Evolutionary conservation across 2,329 filamentous ascomycete species (phyloP).

Genomic region (Ophiostoma ulmi): DNA sequence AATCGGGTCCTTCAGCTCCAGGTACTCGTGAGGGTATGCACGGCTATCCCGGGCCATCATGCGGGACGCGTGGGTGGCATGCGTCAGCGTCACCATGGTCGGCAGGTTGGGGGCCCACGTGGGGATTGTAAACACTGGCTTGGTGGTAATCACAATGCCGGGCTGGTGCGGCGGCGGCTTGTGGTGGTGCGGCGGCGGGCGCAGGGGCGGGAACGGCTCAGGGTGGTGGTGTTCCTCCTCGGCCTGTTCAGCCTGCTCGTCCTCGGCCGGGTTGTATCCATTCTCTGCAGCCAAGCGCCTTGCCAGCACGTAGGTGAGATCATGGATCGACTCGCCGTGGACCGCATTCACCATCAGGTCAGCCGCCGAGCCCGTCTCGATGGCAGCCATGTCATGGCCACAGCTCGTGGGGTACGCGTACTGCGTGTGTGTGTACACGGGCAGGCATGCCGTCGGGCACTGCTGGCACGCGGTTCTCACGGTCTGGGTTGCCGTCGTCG

Average conservation of each 20-base stretch:
- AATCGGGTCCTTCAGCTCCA: background rate
- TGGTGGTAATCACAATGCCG: conserved; percentile 1
- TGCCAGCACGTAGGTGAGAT: background rate
- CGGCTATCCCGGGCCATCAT: background rate
- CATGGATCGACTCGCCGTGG: background rate
- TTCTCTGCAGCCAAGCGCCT: background rate
- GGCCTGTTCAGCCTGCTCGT: background rate
- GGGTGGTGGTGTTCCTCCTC: background rate
- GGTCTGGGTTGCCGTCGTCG: background rate
- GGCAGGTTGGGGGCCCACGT: conserved; percentile 9
- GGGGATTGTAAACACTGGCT: background rate
- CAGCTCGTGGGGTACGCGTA: background rate
- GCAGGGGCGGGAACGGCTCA: background rate
- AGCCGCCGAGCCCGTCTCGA: background rate
- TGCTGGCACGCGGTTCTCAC: background rate
- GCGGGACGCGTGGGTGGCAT: background rate
- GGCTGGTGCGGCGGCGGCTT: background rate
- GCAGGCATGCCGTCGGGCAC: background rate
- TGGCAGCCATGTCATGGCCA: background rate
- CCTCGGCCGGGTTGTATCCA: background rate
- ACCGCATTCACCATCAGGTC: conserved; percentile 11
- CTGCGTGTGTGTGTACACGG: background rate
- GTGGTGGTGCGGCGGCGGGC: background rate
- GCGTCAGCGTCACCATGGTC: conserved; percentile 3
- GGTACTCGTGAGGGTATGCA: background rate